Percentiles rank a stretch among this genome's conserved stretches.
Conservation (phyloP, 805 yeast species). For the Ogataea degrootiae region DNA sequence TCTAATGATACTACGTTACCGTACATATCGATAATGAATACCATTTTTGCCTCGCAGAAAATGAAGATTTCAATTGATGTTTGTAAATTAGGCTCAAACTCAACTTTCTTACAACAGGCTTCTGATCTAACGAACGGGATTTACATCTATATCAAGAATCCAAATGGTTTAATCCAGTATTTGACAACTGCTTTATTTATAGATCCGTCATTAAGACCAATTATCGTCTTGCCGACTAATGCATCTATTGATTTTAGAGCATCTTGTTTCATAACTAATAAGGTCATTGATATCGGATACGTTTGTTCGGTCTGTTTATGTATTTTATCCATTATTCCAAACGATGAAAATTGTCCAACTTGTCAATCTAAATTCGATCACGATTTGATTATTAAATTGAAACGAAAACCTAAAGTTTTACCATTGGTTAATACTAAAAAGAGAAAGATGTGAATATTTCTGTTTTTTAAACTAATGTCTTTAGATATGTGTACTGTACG, state of each 20-base stretch:
- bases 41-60: conserved; percentile 94
- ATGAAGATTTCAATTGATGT: conserved; percentile 87
- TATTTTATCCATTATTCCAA: conserved; percentile 67
- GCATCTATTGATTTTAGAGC: conserved; percentile 90
- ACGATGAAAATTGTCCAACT: conserved; percentile 70
- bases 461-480: no score
- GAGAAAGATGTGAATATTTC: conserved; percentile 5
- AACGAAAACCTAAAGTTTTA: conserved; percentile 46
- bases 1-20: conserved; percentile 73
- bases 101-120: conserved; percentile 91
- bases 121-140: conserved; percentile 93
- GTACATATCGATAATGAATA: conserved; percentile 91
- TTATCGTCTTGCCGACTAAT: conserved; percentile 75
- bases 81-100: conserved; percentile 66
- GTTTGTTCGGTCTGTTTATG: conserved; percentile 95
- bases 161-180: conserved; percentile 78
- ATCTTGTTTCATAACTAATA: conserved; percentile 87
- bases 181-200: conserved; percentile 77
- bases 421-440: conserved; percentile 27
- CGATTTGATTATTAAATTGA: conserved; percentile 51
- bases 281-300: conserved; percentile 86
- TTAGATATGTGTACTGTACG: no score
- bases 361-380: conserved; percentile 78
- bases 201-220: conserved; percentile 77
- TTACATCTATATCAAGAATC: conserved; percentile 63